Percentiles rank a stretch among this genome's conserved stretches.
Evolutionary conservation across 2,329 filamentous ascomycete species (phyloP).

Genomic region (Fusarium piperis): DNA sequence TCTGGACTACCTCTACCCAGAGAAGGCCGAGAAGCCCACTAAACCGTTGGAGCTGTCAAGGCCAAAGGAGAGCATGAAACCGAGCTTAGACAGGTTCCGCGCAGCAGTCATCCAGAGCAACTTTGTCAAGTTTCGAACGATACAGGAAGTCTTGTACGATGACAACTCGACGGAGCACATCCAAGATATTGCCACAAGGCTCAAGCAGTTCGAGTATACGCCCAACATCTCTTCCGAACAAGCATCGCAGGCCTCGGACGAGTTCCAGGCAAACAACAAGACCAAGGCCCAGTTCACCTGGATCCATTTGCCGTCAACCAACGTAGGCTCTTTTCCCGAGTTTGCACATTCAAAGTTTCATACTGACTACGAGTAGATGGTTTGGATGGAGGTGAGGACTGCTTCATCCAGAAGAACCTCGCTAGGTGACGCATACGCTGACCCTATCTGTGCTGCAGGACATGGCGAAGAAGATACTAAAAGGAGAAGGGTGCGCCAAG

Average conservation of each 20-base stretch:
- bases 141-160: background rate
- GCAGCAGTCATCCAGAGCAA: background rate
- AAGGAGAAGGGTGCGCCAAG: background rate
- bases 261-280: fast-evolving
- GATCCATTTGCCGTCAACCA: background rate
- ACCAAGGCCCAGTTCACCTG: background rate
- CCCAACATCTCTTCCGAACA: background rate
- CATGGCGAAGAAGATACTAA: background rate
- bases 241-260: fast-evolving
- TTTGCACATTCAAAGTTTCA: fast-evolving
- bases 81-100: fast-evolving
- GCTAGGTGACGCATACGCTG: background rate
- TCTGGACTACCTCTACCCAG: background rate
- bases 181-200: fast-evolving
- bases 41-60: fast-evolving
- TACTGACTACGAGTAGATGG: background rate
- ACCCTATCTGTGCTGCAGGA: background rate
- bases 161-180: fast-evolving
- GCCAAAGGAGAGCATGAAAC: fast-evolving
- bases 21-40: background rate
- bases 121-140: background rate
- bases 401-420: background rate
- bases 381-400: background rate
- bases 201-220: background rate
- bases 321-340: background rate